These are phyloP conservation scores for Erythrophleum fordii DNA, from an alignment of 306 rosid species.

Conservation along the genomic window DNA sequence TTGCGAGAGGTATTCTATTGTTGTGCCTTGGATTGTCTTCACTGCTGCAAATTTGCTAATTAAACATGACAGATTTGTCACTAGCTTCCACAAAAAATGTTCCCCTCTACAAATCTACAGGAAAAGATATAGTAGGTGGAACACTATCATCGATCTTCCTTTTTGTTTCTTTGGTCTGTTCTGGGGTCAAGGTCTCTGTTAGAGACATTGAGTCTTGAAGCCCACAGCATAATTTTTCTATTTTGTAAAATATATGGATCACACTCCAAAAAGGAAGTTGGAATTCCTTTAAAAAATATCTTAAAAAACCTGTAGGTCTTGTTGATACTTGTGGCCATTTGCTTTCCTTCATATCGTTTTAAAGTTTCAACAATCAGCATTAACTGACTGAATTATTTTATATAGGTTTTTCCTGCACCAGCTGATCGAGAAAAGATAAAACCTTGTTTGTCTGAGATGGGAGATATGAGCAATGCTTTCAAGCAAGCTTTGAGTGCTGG, in stretches of 20 bases:
- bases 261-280: background rate
- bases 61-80: background rate
- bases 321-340: background rate
- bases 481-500: slow-evolving; percentile 82
- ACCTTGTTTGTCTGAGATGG: slow-evolving; percentile 92
- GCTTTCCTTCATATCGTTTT: background rate
- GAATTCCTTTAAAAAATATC: background rate
- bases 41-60: slow-evolving; percentile 18
- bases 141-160: too few species aligned
- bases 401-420: slow-evolving; percentile 84
- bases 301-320: background rate
- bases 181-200: background rate
- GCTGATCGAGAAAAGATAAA: slow-evolving; percentile 84
- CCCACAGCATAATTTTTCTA: background rate
- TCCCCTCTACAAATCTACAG: background rate
- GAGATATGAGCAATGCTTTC: slow-evolving; percentile 84
- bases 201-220: background rate
- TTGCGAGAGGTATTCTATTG: background rate
- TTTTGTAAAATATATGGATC: background rate
- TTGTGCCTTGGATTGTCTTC: background rate
- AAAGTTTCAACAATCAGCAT: background rate
- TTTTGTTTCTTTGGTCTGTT: background rate
- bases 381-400: slow-evolving; percentile 33
- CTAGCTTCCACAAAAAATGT: slow-evolving; percentile 6
- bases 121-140: background rate